phyloP scores from a whole-genome alignment of 2,329 filamentous ascomycete species.

The Proliferodiscus dingleyae region DNA sequence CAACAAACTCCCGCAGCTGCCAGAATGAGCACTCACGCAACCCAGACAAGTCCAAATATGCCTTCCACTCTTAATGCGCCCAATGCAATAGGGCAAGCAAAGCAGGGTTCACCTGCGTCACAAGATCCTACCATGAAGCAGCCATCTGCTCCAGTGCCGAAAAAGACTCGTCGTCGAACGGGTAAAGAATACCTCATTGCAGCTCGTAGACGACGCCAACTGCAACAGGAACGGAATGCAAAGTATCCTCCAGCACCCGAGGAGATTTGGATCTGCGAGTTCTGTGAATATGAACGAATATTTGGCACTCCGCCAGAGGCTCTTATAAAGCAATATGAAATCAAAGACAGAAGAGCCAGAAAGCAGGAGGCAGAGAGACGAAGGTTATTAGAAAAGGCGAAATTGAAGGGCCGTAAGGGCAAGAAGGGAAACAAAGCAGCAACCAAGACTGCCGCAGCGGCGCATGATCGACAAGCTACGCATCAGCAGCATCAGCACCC shows the following conservation, averaged over 20 bases:
- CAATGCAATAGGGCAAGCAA: slow-evolving; percentile 22
- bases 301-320: slow-evolving; percentile 83
- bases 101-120: slow-evolving; percentile 21
- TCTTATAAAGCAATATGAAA: slow-evolving; percentile 86
- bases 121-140: slow-evolving; percentile 37
- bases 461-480: slow-evolving; percentile 25
- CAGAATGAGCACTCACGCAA: slow-evolving; percentile 29
- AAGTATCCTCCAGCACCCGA: slow-evolving; percentile 65
- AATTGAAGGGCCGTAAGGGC: slow-evolving; percentile 85
- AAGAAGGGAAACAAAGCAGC: slow-evolving; percentile 69
- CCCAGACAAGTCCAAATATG: slow-evolving; percentile 31
- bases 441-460: slow-evolving; percentile 18
- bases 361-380: slow-evolving; percentile 83
- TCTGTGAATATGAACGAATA: slow-evolving; percentile 95
- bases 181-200: slow-evolving; percentile 69
- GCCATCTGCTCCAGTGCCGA: slow-evolving; percentile 35
- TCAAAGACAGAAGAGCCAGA: slow-evolving; percentile 82
- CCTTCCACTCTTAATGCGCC: slow-evolving; percentile 10
- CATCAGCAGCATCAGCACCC: slow-evolving; percentile 35
- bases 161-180: slow-evolving; percentile 61
- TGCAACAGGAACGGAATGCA: slow-evolving; percentile 72
- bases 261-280: slow-evolving; percentile 93
- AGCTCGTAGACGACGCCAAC: slow-evolving; percentile 70
- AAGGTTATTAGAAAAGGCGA: slow-evolving; percentile 82
- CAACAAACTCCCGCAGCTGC: slow-evolving; percentile 21